Evolutionary conservation across 305 asterid genomes (phyloP), one percentile per base, ranked within the genome.

Genomic region (Nicotiana rustica): DNA sequence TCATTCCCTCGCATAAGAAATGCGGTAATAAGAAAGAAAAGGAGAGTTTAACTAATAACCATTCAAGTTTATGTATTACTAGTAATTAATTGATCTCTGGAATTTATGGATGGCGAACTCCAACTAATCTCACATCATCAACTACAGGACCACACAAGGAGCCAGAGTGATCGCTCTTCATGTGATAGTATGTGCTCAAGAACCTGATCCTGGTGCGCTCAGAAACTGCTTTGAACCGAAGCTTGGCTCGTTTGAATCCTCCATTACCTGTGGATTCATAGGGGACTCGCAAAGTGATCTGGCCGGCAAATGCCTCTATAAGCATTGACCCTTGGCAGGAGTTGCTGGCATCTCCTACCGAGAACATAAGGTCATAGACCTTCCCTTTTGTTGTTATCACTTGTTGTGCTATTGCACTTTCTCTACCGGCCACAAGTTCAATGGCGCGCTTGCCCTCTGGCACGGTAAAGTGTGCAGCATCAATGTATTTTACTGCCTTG

Each of bases 401-500:
- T 0, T 80, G 56, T 80, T 95, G 98, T 0, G 88, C 92, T 8
- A 95, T 15, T 0, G 89, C 94, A 29, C 98, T 95, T 71, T 95
- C 98, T 35, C 95, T 86, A 49, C 98, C 97, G 0, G 91, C 97
- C 29, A 93, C 91, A 9, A 93, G 77, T 57, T 95, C 97, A 0
- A 92, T 80, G 7, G 99, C 99, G 0, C 97, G 87, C 69, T 86
- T 87, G 0, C 99, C 97, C 65, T 89, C 86, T 1, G 98, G 94
- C 52, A 95, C 92, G 17, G 81, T 21, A 47, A 91, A 95, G 82
- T 93, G 98, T 18, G 67, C 89, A 1, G 97, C 89, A 18, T 95
- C 99, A 10, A 95, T 56, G 86, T 95, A 93, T 80, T 93, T 95
- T 1, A 93, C 95, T 5, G 99, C 99, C 82, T 92, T 95, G 18